Conservation (phyloP, 768 basidiomycete genomes). For the Hygrocybe coccinea region DNA sequence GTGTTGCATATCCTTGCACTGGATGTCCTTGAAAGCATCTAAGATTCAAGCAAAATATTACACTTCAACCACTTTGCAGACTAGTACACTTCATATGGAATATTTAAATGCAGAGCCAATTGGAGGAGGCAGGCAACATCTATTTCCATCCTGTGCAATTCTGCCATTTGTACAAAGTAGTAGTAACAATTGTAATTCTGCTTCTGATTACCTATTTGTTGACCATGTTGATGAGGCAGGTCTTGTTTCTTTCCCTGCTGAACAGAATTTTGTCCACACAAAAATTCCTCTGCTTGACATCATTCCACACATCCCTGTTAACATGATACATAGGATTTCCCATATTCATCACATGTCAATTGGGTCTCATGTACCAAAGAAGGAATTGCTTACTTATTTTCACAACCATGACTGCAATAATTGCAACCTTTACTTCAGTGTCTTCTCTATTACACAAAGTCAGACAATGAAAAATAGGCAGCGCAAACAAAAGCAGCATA, state of each 20-base stretch:
- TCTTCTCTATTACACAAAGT: background rate
- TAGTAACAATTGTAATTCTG: background rate
- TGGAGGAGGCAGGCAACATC: background rate
- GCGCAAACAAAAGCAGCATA: background rate
- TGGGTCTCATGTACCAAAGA: background rate
- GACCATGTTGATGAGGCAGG: conserved; percentile 1
- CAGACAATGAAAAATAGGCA: background rate
- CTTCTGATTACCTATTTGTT: background rate
- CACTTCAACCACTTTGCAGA: background rate
- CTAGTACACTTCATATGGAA: no score
- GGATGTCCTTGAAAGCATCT: background rate
- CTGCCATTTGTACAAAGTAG: background rate
- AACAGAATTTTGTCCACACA: background rate
- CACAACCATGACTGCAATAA: background rate
- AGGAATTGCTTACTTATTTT: background rate
- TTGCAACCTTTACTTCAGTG: background rate
- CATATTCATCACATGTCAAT: background rate
- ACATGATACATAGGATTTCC: background rate
- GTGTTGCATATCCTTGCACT: background rate
- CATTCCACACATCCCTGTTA: background rate
- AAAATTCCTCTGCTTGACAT: background rate
- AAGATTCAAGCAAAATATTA: background rate
- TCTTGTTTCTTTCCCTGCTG: background rate
- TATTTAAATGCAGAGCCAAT: background rate
- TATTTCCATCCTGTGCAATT: background rate